Percentiles rank a stretch among this genome's conserved stretches.
Conservation (phyloP, 2,329 filamentous ascomycete species). For the Rhytidhysteron rufulum region DNA sequence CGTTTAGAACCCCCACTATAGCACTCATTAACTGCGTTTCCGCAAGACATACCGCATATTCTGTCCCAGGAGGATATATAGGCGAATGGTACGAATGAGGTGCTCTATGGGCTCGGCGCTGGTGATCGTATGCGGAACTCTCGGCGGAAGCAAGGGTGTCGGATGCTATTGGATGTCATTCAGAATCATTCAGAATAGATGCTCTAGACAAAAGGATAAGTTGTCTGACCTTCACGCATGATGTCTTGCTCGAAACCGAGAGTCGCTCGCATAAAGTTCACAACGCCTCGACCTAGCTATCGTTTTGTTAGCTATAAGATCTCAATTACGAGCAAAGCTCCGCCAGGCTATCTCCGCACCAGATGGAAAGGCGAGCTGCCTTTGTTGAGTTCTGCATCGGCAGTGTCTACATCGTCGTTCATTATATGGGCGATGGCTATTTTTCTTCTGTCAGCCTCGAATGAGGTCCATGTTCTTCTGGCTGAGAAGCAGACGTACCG, state of each 20-base stretch:
- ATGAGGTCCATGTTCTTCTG: slow-evolving; percentile 1
- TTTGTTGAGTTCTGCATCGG: slow-evolving; percentile 67
- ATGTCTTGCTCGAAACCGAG: slow-evolving; percentile 89
- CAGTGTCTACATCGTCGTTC: slow-evolving; percentile 84
- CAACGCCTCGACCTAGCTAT: slow-evolving; percentile 72
- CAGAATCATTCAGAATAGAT: background rate
- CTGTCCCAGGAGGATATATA: slow-evolving; percentile 79
- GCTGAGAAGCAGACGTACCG: slow-evolving; percentile 24
- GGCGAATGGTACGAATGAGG: slow-evolving; percentile 51
- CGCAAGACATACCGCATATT: slow-evolving; percentile 80
- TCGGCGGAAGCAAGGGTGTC: slow-evolving; percentile 72
- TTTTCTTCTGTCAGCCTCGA: slow-evolving; percentile 7
- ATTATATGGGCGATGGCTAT: slow-evolving; percentile 69
- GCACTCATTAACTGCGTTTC: slow-evolving; percentile 87
- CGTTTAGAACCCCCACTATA: slow-evolving; percentile 83
- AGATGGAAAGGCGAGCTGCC: slow-evolving; percentile 84
- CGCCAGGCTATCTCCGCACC: slow-evolving; percentile 33
- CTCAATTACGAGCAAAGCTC: slow-evolving; percentile 1
- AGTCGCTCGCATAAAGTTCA: slow-evolving; percentile 79
- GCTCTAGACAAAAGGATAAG: background rate
- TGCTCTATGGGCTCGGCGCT: slow-evolving; percentile 69
- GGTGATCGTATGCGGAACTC: slow-evolving; percentile 69
- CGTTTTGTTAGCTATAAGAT: slow-evolving; percentile 2
- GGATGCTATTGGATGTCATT: slow-evolving; percentile 51
- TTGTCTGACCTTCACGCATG: slow-evolving; percentile 65